Evolutionary conservation across 2,329 filamentous ascomycete species (phyloP), one percentile per base, ranked within the genome.

Genomic region (Parastagonospora nodorum): DNA sequence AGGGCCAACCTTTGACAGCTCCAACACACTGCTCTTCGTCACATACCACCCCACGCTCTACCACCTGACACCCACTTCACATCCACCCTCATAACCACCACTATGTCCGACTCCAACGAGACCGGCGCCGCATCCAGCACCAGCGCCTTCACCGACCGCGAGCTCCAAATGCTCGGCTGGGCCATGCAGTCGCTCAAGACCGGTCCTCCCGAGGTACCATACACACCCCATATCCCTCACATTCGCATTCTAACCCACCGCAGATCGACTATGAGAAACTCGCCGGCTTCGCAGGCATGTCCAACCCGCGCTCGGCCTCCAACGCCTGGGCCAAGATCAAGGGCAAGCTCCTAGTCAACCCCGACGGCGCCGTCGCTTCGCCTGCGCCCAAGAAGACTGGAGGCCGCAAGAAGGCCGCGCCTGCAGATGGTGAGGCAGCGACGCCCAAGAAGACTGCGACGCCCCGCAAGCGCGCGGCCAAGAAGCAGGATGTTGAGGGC

Each of bases 231-330:
- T 8, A 8, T 19, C 19, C 10, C 35, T n/a, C 29, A 35, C 35
- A 11, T n/a, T 19, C 11, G 9, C 28, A 8, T n/a, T 45, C 46
- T 60, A 5, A 65, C 40, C 41, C 8, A 4, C 2, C 11, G 5
- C 15, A 75, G 72, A 63, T 75, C 47, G 72, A 75, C 57, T 71
- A 69, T 56, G 64, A 67, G 2, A 72, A 68, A 57, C 68, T 75
- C 14, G 72, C 72, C 7, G 38, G 4, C 4, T 67, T 71, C 33
- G 67, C 69, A 30, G 60, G 67, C 42, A 74, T 75, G 72, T 51
- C 60, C 56, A 74, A 75, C 50, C 63, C 64, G 7, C 65, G 70
- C 44, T 74, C 72, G 27, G 72, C 72, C 10, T 51, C 62, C 53
- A 75, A 75, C 42, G 70, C 72, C 29, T 74, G 71, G 72, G 60